These are phyloP conservation scores for Suillus brevipes DNA, from an alignment of 768 basidiomycete species.

Conservation along the genomic window DNA sequence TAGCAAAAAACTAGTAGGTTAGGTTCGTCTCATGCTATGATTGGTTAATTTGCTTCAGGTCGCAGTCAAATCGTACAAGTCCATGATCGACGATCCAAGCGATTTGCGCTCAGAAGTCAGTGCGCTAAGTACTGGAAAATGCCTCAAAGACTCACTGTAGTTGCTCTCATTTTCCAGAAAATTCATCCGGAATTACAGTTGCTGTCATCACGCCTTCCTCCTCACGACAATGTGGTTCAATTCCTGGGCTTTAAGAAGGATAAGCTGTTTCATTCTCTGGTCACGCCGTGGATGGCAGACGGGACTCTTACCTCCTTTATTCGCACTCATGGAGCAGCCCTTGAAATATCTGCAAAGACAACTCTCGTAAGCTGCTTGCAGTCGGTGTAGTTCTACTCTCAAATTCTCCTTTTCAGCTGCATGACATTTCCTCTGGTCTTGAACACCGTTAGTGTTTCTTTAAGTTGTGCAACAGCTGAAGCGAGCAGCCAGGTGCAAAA, in stretches of 20 bases:
- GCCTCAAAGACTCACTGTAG: neutral
- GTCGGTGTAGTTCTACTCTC: neutral
- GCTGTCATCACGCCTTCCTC: neutral
- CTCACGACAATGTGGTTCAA: neutral
- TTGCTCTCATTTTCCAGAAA: neutral
- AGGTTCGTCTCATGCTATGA: neutral
- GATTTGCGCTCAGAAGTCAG: neutral
- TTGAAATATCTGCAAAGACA: neutral
- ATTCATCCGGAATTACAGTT: neutral
- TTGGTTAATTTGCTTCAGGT: neutral
- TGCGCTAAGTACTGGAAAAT: neutral
- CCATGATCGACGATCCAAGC: neutral
- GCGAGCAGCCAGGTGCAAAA: neutral
- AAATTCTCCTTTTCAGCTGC: neutral
- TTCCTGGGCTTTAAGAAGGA: neutral
- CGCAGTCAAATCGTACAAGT: neutral
- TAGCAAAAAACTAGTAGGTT: neutral
- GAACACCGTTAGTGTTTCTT: neutral
- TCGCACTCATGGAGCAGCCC: neutral
- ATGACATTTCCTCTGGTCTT: slow-evolving; percentile 2
- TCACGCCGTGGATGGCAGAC: neutral
- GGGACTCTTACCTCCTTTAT: neutral
- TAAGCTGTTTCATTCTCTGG: neutral
- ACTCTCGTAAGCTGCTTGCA: neutral
- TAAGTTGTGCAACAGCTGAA: neutral